Evolutionary conservation across 2,329 filamentous ascomycete species (phyloP).

Genomic region (Neofusicoccum cordaticola): DNA sequence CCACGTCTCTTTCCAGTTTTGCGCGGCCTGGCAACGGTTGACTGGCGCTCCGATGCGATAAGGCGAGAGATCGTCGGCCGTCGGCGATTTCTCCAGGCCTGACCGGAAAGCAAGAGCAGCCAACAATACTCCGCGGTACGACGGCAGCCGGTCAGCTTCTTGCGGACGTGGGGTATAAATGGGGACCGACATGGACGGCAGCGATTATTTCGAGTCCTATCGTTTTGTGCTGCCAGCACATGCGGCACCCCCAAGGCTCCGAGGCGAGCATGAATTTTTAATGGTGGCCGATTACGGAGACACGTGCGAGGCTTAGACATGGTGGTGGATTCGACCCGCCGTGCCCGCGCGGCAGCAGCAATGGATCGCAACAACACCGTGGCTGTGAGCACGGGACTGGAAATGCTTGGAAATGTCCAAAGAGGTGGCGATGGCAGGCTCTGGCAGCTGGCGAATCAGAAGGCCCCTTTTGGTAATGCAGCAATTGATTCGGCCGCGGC

Average conservation of each 20-base stretch:
- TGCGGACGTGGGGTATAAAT: neutral
- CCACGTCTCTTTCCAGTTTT: neutral
- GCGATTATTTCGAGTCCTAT: too few relatives aligned
- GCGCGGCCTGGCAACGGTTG: neutral
- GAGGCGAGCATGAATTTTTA: neutral
- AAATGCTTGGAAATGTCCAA: neutral
- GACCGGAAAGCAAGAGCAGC: neutral
- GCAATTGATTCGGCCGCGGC: neutral
- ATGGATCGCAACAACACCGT: neutral
- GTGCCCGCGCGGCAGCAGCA: neutral
- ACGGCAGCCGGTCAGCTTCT: neutral
- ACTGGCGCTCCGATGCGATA: neutral
- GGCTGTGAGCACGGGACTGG: neutral
- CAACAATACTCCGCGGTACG: neutral
- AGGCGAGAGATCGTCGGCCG: neutral
- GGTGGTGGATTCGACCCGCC: neutral
- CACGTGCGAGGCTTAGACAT: neutral
- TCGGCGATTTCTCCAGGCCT: neutral
- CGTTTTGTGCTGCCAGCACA: too few relatives aligned
- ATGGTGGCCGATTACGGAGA: conserved; percentile 3
- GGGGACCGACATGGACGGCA: neutral
- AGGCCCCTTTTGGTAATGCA: neutral
- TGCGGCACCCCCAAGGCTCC: neutral
- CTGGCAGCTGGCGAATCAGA: conserved; percentile 5
- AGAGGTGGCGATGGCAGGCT: neutral